These are phyloP conservation scores for Hylodesmum podocarpum DNA, from an alignment of 306 rosid species.

Conservation along the genomic window DNA sequence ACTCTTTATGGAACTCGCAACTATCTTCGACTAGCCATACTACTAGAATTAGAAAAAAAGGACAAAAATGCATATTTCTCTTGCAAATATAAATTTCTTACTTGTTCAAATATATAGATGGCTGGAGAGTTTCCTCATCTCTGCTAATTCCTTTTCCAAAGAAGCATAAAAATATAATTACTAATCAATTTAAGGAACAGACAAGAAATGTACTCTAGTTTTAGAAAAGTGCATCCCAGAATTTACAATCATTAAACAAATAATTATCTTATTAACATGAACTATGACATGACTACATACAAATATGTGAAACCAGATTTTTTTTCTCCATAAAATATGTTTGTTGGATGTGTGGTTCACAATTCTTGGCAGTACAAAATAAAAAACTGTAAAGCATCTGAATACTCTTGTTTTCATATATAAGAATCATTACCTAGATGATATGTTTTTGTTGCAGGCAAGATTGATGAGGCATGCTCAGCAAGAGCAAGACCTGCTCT, in stretches of 20 bases:
- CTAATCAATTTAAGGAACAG: slow-evolving; percentile 16
- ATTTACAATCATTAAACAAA: neutral
- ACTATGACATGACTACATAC: neutral
- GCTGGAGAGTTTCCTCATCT: slow-evolving; percentile 89
- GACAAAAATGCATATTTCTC: neutral
- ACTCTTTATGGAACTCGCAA: neutral
- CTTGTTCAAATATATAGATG: slow-evolving; percentile 85
- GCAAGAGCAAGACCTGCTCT: slow-evolving; percentile 95
- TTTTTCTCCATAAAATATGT: neutral
- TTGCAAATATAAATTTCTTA: slow-evolving; percentile 39
- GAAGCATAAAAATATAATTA: slow-evolving; percentile 11
- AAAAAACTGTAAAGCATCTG: neutral
- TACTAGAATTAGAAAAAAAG: neutral
- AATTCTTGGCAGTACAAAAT: neutral
- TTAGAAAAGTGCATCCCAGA: neutral
- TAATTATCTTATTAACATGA: neutral
- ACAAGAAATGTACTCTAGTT: neutral
- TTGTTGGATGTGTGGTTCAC: neutral
- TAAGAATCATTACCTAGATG: slow-evolving; percentile 71
- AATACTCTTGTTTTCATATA: neutral
- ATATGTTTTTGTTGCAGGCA: slow-evolving; percentile 84
- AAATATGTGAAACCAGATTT: neutral
- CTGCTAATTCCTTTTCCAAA: slow-evolving; percentile 66
- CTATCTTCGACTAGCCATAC: neutral
- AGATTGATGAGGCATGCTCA: slow-evolving; percentile 71